These are phyloP conservation scores for Phytophthora foliorum DNA, from an alignment of 352 stramenopile genomes.

Conservation along the genomic window DNA sequence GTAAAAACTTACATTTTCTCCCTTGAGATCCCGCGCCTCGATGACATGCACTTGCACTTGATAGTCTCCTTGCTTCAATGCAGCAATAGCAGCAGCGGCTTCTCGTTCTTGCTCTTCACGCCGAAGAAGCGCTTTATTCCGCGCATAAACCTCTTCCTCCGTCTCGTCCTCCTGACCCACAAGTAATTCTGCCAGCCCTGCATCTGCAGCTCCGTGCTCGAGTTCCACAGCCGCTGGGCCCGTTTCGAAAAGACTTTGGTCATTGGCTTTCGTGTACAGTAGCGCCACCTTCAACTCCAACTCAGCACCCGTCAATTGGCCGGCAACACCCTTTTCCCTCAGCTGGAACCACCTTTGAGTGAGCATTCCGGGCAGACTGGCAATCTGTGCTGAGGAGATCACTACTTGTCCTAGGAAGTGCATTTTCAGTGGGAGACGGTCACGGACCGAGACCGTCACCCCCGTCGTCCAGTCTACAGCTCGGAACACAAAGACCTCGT, in stretches of 20 bases:
- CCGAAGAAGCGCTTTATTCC: constrained; percentile 38
- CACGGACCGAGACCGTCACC: constrained; percentile 72
- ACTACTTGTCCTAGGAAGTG: constrained; percentile 71
- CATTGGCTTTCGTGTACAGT: constrained; percentile 72
- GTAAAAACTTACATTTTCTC: constrained; percentile 71
- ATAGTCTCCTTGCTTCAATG: constrained; percentile 82
- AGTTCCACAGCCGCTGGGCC: constrained; percentile 26
- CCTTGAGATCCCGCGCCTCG: constrained; percentile 89
- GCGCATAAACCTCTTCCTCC: constrained; percentile 60
- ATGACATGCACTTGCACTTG: constrained; percentile 90
- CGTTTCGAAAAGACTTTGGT: constrained; percentile 42
- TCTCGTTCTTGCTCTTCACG: constrained; percentile 66
- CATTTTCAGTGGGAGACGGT: constrained; percentile 82
- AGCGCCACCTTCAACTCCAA: constrained; percentile 79
- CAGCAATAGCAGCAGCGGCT: constrained; percentile 53
- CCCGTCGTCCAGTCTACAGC: constrained; percentile 71
- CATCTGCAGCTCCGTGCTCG: constrained; percentile 18
- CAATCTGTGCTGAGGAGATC: constrained; percentile 66
- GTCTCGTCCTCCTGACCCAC: constrained; percentile 84
- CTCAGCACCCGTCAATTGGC: constrained; percentile 51
- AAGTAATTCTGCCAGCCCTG: constrained; percentile 37
- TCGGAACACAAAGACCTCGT: constrained; percentile 83
- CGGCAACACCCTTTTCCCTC: constrained; percentile 50
- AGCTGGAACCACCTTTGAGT: constrained; percentile 71
- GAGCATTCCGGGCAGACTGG: constrained; percentile 63